Evolutionary conservation across 768 basidiomycete species (phyloP).

Genomic region (Tylopilus intermedius): DNA sequence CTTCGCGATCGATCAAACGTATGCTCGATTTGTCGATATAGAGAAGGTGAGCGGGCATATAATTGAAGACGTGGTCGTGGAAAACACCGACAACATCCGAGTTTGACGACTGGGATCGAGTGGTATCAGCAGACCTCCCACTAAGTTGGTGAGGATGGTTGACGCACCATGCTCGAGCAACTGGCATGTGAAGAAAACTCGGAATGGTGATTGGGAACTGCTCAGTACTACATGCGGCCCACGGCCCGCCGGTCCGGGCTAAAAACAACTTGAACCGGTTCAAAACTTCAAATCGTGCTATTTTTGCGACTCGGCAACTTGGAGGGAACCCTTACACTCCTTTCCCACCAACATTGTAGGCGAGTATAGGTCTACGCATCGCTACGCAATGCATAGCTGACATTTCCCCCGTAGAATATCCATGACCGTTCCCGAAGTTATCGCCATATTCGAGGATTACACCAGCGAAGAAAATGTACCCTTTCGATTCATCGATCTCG

Average conservation of each 20-base stretch:
- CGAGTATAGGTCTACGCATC: not conserved
- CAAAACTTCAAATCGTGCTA: too few species aligned
- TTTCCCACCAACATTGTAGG: not conserved
- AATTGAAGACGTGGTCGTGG: slow-evolving; percentile 14
- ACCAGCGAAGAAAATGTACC: slow-evolving; percentile 10
- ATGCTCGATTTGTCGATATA: slow-evolving; percentile 5
- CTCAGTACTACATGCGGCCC: too few species aligned
- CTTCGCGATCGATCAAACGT: slow-evolving; percentile 12
- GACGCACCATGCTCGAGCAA: slow-evolving; percentile 1
- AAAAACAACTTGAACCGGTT: not conserved
- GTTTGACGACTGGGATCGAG: not conserved
- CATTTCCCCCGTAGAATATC: not conserved
- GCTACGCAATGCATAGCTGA: not conserved
- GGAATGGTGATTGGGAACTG: too few species aligned
- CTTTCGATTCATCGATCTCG: slow-evolving; percentile 14
- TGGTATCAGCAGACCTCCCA: not conserved
- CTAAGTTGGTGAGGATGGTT: too few species aligned
- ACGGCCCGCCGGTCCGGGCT: too few species aligned
- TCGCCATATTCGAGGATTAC: slow-evolving; percentile 11
- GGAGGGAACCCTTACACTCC: too few species aligned
- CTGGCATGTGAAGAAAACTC: too few species aligned
- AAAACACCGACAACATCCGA: slow-evolving; percentile 6
- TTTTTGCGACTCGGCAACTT: not conserved
- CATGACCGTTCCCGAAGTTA: slow-evolving; percentile 18
- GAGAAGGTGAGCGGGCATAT: slow-evolving; percentile 17